These are phyloP conservation scores for Colletotrichum sublineola DNA, from an alignment of 2,329 filamentous ascomycete genomes.

Conservation along the genomic window DNA sequence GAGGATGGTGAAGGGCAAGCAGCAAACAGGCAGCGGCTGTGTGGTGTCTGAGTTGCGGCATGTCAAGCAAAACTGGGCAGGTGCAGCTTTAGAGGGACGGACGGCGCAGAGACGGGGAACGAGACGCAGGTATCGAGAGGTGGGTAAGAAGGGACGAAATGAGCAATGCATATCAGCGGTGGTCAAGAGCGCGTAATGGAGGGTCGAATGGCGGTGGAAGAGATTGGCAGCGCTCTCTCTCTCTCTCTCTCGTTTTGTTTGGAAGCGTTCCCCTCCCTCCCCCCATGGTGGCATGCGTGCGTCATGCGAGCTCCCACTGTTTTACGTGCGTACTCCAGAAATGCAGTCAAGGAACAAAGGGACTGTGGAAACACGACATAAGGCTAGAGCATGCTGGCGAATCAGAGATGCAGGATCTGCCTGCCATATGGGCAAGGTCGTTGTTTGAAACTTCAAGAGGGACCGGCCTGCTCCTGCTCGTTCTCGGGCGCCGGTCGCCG, in stretches of 20 bases:
- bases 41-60: background rate
- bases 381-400: conserved; percentile 22
- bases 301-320: conserved; percentile 9
- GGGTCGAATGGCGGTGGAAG: conserved; percentile 28
- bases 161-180: background rate
- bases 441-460: too few species aligned
- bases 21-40: background rate
- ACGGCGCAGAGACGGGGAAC: background rate
- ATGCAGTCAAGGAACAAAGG: too few species aligned
- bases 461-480: background rate
- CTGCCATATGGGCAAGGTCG: background rate
- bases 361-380: background rate
- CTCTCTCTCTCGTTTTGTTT: background rate
- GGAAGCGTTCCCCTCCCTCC: background rate
- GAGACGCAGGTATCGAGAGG: background rate
- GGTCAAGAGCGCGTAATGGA: background rate
- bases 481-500: background rate
- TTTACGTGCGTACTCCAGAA: conserved; percentile 8
- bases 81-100: background rate
- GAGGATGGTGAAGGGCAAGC: background rate
- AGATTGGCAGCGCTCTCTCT: background rate
- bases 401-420: conserved; percentile 31
- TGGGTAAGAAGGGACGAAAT: background rate
- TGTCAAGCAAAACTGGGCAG: background rate
- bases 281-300: background rate